phyloP scores from a whole-genome alignment of 495 filamentous ascomycete species.

The Penicillium cataractarum region DNA sequence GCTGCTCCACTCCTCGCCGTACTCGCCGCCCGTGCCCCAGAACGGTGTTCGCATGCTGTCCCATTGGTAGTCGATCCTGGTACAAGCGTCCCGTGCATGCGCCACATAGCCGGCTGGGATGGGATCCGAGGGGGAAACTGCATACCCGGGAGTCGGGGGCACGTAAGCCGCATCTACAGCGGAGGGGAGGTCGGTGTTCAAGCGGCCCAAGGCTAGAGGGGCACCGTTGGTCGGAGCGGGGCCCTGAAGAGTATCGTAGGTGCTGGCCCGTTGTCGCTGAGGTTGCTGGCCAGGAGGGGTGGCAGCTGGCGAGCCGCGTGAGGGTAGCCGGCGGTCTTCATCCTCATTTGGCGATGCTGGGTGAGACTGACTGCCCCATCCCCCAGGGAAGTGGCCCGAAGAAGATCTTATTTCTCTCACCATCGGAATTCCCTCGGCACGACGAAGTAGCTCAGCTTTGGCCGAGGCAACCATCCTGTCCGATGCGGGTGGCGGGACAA shows the following conservation, averaged over 20 bases:
- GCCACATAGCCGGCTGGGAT: constrained; percentile 88
- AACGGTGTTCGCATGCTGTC: constrained; percentile 79
- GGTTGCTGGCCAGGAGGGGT: constrained; percentile 1
- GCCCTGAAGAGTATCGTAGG: constrained; percentile 31
- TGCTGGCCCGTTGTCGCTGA: constrained; percentile 39
- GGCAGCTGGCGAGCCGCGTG: background rate
- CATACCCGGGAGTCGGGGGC: constrained; percentile 79
- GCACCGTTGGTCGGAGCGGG: constrained; percentile 18
- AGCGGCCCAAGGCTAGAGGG: constrained; percentile 26
- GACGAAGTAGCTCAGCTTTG: constrained; percentile 79
- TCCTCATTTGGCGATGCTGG: constrained; percentile 29
- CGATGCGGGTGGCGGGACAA: constrained; percentile 85
- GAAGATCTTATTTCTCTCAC: constrained; percentile 31
- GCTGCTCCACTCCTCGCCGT: constrained; percentile 90
- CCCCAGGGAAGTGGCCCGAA: constrained; percentile 61
- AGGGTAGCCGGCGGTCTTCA: constrained; percentile 23
- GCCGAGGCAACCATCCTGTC: constrained; percentile 83
- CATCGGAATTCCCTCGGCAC: constrained; percentile 54
- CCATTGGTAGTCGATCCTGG: constrained; percentile 89
- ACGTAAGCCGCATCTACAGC: constrained; percentile 57
- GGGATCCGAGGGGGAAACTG: constrained; percentile 73
- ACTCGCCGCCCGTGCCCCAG: constrained; percentile 86
- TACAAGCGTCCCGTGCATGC: constrained; percentile 89
- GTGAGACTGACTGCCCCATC: constrained; percentile 53
- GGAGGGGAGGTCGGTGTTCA: constrained; percentile 40